Evolutionary conservation across 129 eudicot species (phyloP).

Genomic region (Pulicaria dysenterica): DNA sequence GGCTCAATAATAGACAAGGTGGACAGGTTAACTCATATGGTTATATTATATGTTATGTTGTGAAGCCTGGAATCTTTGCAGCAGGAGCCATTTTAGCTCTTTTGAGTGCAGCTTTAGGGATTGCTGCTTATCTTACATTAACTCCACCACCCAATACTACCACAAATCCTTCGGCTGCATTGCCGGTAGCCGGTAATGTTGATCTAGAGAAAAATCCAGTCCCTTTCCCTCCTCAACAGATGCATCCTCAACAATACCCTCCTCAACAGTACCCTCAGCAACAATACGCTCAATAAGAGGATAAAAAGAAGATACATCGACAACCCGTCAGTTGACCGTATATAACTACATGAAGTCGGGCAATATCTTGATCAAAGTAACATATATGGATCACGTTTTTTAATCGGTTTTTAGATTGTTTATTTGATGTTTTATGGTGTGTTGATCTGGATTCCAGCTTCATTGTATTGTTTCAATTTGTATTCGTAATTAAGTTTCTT

Average conservation of each 20-base stretch:
- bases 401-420: no score
- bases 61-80: slow-evolving; percentile 43
- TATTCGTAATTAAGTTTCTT: no score
- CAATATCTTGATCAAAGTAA: no score
- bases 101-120: slow-evolving; percentile 29
- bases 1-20: slow-evolving; percentile 17
- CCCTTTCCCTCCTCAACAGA: slow-evolving; percentile 26
- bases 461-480: no score
- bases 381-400: no score
- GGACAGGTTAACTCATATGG: slow-evolving; percentile 22
- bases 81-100: slow-evolving; percentile 40
- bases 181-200: slow-evolving; percentile 9
- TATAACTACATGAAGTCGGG: no score
- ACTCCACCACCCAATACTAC: slow-evolving; percentile 19
- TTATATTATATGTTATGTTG: slow-evolving; percentile 26
- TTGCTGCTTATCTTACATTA: slow-evolving; percentile 20
- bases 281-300: slow-evolving; percentile 11
- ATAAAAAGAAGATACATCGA: background rate
- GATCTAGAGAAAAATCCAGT: slow-evolving; percentile 29
- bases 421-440: no score
- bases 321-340: no score
- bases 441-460: no score
- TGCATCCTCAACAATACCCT: slow-evolving; percentile 25
- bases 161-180: background rate
- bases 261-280: slow-evolving; percentile 22